Evolutionary conservation across 371 early-diverging fungal genomes (phyloP).

Genomic region (Catenaria anguillulae): DNA sequence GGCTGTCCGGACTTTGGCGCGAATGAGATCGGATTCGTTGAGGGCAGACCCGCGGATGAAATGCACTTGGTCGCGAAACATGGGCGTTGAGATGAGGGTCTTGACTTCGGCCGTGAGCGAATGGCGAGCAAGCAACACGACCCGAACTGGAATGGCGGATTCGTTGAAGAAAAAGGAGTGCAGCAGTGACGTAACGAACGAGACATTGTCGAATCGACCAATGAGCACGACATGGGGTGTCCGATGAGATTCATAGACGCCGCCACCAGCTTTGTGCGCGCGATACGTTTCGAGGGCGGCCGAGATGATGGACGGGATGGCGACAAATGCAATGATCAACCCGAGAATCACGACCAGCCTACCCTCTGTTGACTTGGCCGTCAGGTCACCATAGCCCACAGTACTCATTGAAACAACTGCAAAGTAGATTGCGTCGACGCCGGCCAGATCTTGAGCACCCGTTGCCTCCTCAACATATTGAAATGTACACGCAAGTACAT

Average conservation of each 20-base stretch:
- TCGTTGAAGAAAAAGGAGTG: constrained; percentile 38
- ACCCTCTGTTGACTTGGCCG: constrained; percentile 40
- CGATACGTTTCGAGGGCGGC: not conserved
- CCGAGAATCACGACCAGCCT: constrained; percentile 46
- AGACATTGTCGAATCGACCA: constrained; percentile 36
- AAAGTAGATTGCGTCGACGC: too few species aligned
- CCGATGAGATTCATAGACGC: constrained; percentile 23
- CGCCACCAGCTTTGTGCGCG: constrained; percentile 23
- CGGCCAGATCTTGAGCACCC: too few species aligned
- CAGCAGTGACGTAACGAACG: constrained; percentile 40
- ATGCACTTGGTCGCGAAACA: not conserved
- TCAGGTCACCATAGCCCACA: constrained; percentile 70
- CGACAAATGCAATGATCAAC: constrained; percentile 31
- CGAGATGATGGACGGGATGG: constrained; percentile 5
- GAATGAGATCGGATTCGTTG: not conserved
- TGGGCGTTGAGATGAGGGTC: not conserved
- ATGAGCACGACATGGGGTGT: constrained; percentile 46
- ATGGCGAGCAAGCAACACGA: not conserved
- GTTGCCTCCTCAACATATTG: constrained; percentile 51
- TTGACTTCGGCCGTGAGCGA: not conserved
- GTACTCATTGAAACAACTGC: constrained; percentile 53
- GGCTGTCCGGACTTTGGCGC: not conserved
- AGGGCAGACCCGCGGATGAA: not conserved
- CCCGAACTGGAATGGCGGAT: not conserved
- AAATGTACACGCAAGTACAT: constrained; percentile 51